Evolutionary conservation across 495 filamentous ascomycete genomes (phyloP).

Genomic region (Neurospora sp.): DNA sequence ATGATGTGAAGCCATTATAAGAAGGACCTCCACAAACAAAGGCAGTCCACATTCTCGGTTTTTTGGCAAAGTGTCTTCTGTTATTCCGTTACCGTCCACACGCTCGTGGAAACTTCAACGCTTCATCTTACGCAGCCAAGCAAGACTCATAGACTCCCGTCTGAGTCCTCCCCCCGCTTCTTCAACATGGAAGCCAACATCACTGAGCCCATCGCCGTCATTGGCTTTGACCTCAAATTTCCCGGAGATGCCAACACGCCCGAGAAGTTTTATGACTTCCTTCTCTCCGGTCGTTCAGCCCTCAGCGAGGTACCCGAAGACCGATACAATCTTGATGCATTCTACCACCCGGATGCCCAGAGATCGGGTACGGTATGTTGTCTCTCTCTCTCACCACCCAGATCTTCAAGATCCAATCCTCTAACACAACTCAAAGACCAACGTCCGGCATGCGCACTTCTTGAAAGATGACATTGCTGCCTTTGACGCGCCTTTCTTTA

Average conservation of each 20-base stretch:
- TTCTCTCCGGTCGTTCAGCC: conserved; percentile 9
- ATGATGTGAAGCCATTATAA: too few relatives aligned
- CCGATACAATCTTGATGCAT: conserved; percentile 24
- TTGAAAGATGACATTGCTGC: conserved; percentile 31
- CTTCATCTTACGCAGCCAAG: too few relatives aligned
- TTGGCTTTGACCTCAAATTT: conserved; percentile 29
- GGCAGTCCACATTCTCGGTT: too few relatives aligned
- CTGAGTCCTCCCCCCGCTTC: background rate
- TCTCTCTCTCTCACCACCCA: background rate
- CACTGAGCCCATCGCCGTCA: conserved; percentile 18
- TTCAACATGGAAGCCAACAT: background rate
- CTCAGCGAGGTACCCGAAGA: conserved; percentile 27
- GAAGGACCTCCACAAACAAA: too few relatives aligned
- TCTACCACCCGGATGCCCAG: conserved; percentile 19
- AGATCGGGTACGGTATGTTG: background rate
- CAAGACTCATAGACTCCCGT: too few relatives aligned
- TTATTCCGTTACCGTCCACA: too few relatives aligned
- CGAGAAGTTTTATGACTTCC: conserved; percentile 1
- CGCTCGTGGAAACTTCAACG: too few relatives aligned
- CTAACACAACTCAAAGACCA: background rate
- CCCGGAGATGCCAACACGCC: conserved; percentile 21
- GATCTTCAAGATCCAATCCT: background rate
- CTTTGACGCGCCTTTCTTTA: conserved; percentile 48
- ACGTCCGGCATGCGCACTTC: conserved; percentile 20
- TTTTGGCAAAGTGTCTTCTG: too few relatives aligned